Conservation (phyloP, 805 yeast genomes). For the Myxozyma nipponensis region DNA sequence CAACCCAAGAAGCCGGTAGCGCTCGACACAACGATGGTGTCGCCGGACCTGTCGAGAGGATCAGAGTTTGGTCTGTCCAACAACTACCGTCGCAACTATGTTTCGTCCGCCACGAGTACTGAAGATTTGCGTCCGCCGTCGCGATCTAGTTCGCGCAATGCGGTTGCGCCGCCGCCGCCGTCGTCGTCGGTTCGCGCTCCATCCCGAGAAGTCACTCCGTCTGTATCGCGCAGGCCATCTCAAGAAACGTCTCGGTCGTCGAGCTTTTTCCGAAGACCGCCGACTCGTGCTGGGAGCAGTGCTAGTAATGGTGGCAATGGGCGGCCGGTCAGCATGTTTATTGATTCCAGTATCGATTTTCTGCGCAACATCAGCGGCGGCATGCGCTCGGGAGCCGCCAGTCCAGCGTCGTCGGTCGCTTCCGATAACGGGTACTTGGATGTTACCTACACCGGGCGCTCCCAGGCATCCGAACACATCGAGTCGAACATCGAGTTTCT, state of each 20-base stretch:
- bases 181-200: conserved; percentile 17
- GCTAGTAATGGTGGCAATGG: too few species aligned
- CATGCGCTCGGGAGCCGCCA: conserved; percentile 11
- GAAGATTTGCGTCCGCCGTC: conserved; percentile 1
- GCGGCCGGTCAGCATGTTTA: conserved; percentile 25
- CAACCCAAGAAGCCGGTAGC: conserved; percentile 14
- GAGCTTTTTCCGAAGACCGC: conserved; percentile 5
- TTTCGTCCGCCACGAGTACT: not conserved
- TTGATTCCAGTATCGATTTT: conserved; percentile 26
- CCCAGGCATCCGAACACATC: conserved; percentile 25
- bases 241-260: conserved; percentile 10
- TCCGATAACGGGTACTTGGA: conserved; percentile 9
- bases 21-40: not conserved
- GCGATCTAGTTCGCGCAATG: conserved; percentile 5
- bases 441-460: conserved; percentile 15
- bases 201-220: conserved; percentile 20
- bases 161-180: conserved; percentile 4
- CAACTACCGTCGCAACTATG: not conserved
- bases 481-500: conserved; percentile 25
- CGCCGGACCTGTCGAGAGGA: not conserved
- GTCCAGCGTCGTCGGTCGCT: conserved; percentile 17
- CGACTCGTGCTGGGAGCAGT: conserved; percentile 1
- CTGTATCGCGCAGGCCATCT: conserved; percentile 20
- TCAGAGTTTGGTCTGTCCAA: not conserved
- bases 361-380: conserved; percentile 21